These are phyloP conservation scores for Beauveria brongniartii DNA, from an alignment of 2,329 filamentous ascomycete species.

Conservation along the genomic window DNA sequence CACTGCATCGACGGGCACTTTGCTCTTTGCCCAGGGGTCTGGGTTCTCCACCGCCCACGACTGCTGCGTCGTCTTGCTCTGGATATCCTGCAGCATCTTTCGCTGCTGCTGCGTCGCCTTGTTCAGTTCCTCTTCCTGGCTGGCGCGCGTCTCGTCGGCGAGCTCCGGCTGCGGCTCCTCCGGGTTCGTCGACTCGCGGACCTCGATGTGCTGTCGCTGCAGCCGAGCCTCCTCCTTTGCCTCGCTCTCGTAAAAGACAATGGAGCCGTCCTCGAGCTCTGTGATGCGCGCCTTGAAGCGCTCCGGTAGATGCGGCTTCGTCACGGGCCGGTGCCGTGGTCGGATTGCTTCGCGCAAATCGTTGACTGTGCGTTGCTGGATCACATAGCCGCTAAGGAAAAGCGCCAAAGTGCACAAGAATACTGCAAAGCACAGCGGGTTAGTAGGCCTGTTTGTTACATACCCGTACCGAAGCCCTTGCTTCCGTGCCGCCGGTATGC, in stretches of 20 bases:
- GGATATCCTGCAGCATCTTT: constrained; percentile 24
- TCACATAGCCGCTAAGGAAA: constrained; percentile 78
- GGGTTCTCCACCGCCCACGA: constrained; percentile 27
- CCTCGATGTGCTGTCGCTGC: constrained; percentile 13
- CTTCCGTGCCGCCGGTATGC: not conserved
- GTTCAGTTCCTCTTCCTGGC: constrained; percentile 14
- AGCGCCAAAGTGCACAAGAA: constrained; percentile 71
- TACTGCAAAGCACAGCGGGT: constrained; percentile 37
- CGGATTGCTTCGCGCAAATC: constrained; percentile 68
- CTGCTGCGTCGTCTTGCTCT: constrained; percentile 25
- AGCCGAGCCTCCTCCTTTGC: constrained; percentile 20
- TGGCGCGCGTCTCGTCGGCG: constrained; percentile 3
- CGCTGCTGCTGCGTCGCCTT: constrained; percentile 20
- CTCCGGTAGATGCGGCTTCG: constrained; percentile 43
- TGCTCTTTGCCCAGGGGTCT: constrained; percentile 28
- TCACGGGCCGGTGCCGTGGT: constrained; percentile 35
- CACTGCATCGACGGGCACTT: constrained; percentile 41
- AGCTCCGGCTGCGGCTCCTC: constrained; percentile 20
- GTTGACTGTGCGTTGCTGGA: constrained; percentile 79
- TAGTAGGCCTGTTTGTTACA: not conserved
- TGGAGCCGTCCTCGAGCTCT: constrained; percentile 38
- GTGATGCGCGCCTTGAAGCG: constrained; percentile 38
- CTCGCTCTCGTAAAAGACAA: constrained; percentile 32
- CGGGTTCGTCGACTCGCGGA: constrained; percentile 25
- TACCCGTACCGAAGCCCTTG: not conserved